phyloP scores from a whole-genome alignment of 257 asterid species.

The Fraxinus excelsior region DNA sequence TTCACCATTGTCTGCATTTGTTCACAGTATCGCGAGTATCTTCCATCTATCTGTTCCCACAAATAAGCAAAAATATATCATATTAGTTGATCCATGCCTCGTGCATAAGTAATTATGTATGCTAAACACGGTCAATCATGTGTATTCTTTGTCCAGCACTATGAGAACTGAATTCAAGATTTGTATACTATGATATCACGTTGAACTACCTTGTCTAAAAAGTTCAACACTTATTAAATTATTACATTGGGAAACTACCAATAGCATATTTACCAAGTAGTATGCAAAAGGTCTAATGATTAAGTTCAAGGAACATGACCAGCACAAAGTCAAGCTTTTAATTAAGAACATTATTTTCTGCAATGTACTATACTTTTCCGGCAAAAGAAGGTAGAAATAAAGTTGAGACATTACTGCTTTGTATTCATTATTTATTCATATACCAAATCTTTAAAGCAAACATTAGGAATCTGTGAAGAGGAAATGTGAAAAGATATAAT shows the following conservation, averaged over 20 bases:
- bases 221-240: not conserved
- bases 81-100: not conserved
- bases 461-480: not conserved
- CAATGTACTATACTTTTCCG: slow-evolving; percentile 47
- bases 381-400: slow-evolving; percentile 35
- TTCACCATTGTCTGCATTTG: slow-evolving; percentile 73
- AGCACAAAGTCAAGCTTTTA: not conserved
- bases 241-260: not conserved
- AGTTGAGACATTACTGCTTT: not conserved
- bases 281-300: not conserved
- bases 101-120: too few species aligned
- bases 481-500: not conserved
- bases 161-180: not conserved
- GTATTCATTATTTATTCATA: not conserved
- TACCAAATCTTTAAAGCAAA: not conserved
- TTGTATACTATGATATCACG: not conserved
- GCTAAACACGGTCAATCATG: not conserved
- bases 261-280: not conserved
- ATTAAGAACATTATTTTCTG: not conserved
- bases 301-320: slow-evolving; percentile 11
- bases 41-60: slow-evolving; percentile 56
- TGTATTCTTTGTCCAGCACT: too few species aligned
- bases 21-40: slow-evolving; percentile 67
- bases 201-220: not conserved
- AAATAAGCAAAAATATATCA: not conserved